Evolutionary conservation across 2,329 filamentous ascomycete genomes (phyloP).

Genomic region (Cercospora sp.): DNA sequence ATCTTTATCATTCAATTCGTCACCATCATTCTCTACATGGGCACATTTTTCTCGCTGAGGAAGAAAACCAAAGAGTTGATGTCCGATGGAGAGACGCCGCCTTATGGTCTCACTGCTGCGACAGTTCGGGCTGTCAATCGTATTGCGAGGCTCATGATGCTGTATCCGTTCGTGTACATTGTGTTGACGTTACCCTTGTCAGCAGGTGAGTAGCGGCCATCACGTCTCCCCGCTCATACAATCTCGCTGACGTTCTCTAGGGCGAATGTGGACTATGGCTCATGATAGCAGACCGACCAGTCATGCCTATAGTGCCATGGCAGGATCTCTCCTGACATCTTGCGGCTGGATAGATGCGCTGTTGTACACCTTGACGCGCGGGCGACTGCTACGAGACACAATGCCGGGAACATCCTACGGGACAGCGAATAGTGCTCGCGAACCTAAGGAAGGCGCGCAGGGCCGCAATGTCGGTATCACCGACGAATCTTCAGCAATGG

Average conservation of each 20-base stretch:
- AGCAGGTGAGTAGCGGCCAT: constrained; percentile 33
- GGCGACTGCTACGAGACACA: constrained; percentile 52
- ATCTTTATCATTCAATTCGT: constrained; percentile 59
- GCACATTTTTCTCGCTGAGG: constrained; percentile 36
- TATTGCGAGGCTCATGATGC: constrained; percentile 60
- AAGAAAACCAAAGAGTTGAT: constrained; percentile 31
- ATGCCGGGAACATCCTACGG: constrained; percentile 28
- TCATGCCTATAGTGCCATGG: constrained; percentile 50
- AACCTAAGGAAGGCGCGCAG: constrained; percentile 33
- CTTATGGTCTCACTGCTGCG: constrained; percentile 25
- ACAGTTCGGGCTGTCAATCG: constrained; percentile 38
- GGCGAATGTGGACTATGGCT: constrained; percentile 64
- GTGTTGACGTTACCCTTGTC: constrained; percentile 68
- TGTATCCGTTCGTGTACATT: constrained; percentile 69
- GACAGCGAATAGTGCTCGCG: constrained; percentile 21
- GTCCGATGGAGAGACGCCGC: constrained; percentile 12
- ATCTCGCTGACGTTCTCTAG: constrained; percentile 32
- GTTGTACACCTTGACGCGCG: constrained; percentile 59
- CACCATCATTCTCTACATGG: constrained; percentile 53
- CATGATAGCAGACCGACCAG: constrained; percentile 42
- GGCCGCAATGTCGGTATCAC: constrained; percentile 29
- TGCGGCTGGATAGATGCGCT: constrained; percentile 61
- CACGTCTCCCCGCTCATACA: neutral
- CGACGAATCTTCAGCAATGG: neutral
- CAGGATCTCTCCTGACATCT: constrained; percentile 58